Evolutionary conservation across 1,284 basidiomycete species (phyloP).

Genomic region (Phlebopus sp.): DNA sequence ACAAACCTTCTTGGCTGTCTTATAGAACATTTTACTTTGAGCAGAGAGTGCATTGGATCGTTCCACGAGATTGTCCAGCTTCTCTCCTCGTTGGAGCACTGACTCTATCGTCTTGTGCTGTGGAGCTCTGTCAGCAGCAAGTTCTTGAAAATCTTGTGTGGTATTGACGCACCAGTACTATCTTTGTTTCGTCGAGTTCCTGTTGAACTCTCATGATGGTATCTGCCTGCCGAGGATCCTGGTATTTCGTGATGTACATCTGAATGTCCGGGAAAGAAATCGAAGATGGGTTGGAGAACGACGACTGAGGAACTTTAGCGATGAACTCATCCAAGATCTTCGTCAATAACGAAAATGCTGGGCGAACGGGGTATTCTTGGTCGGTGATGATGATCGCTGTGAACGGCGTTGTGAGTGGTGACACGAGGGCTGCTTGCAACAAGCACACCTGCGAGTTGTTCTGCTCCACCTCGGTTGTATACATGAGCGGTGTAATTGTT

Average conservation of each 20-base stretch:
- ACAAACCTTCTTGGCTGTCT: conserved; percentile 87
- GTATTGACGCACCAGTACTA: conserved; percentile 67
- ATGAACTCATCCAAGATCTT: conserved; percentile 95
- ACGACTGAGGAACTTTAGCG: conserved; percentile 70
- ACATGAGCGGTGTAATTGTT: conserved; percentile 94
- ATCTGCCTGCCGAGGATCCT: conserved; percentile 97
- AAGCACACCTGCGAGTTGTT: conserved; percentile 69
- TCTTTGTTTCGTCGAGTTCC: conserved; percentile 99
- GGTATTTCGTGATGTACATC: conserved; percentile 89
- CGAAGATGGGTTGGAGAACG: conserved; percentile 58
- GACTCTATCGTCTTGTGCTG: conserved; percentile 99
- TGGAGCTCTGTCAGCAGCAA: conserved; percentile 4
- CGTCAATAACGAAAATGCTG: conserved; percentile 93
- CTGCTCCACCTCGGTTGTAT: conserved; percentile 80
- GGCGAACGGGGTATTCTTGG: conserved; percentile 94
- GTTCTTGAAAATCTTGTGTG: not conserved
- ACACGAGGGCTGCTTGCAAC: conserved; percentile 5
- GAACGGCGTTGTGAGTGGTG: conserved; percentile 9
- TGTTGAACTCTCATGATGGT: conserved; percentile 98
- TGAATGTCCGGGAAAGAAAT: conserved; percentile 75
- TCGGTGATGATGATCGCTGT: conserved; percentile 91
- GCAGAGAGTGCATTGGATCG: conserved; percentile 88
- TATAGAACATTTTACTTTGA: conserved; percentile 95
- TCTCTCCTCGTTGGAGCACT: conserved; percentile 95
- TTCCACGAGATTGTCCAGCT: conserved; percentile 95